Base-by-base conservation (phyloP, 176 grass and related monocot genomes). In the Triticum turgidum region DNA sequence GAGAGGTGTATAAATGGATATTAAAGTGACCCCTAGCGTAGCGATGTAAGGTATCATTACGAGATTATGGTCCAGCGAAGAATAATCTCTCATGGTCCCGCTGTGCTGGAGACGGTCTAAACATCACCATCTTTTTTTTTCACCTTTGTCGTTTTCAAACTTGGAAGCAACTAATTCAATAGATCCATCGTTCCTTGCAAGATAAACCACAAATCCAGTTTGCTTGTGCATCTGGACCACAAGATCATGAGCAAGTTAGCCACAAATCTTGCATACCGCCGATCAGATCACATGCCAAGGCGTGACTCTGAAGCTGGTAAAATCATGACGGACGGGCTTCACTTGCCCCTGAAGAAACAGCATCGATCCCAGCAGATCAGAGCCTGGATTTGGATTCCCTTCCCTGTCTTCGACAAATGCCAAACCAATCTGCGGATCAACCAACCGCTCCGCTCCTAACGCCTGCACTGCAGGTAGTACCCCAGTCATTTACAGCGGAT, bases 311-410 rank as follows among this genome's bases (percentile, higher is more conserved):
- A 91, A 82, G 82, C 78, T 82, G 64, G 44, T 52, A 54, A 54
- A 88, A 88, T 88, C 80, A 88, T 91, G 65, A 85, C 44, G 71
- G 79, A 39, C 90, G 88, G 65, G 81, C 90, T 54, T 12, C 73
- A 77, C 74, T 86, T 88, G 78, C 71, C 52, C 64, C 82, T 85
- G 78, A 88, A 86, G 90, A 77, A 88, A 91, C 29, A 78, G 42
- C 72, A 59, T 85, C 83, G 83, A 85, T 85, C 90, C 82, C 54
- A 82, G 78, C 89, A 59, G 65, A 86, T 88, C 78, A 86, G 82
- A 72, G 78, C 82, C 73, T 49, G 77, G 77, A 78, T 54, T 37
- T 25, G 44, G 54, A 20, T 82, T 73, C 73, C 65, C 61, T 80
- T 80, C 75, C 18, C 44, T 64, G 29, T 84, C 77, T 59, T 64